Base-by-base conservation (phyloP, 371 early-diverging fungal genomes). In the Rhizomucor pusillus region DNA sequence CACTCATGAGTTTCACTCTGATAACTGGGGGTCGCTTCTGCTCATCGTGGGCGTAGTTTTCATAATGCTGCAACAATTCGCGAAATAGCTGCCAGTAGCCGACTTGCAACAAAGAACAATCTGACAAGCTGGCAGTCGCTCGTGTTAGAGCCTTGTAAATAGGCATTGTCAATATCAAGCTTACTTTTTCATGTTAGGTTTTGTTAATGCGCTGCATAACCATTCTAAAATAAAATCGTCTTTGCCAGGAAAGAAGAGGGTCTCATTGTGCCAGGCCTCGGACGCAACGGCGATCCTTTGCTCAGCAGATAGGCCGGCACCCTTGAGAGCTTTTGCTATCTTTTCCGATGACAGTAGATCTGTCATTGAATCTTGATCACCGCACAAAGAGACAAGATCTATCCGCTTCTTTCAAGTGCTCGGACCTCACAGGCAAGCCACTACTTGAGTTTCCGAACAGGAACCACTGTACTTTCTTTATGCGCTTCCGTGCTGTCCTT, bases 271-370 rank as follows among this genome's bases (percentile, higher is more conserved):
- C 77, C 77, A 77, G 6, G 74, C 72, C 37, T 67, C 62, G 0
- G 49, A 43, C 3, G 77, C 77, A 1, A 56, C 65, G 10, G 59
- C 56, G 25, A 77, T 69, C 43, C 69, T 67, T 41, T 71, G 49
- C 24, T 64, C 59, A 7, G 64, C 41, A 1, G 64, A 59, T 43
- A 69, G 56, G 2, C 77, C 74, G 40, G 70, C 69, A 34, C 77
- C 77, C 36, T 77, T 77, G 5, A 77, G 55, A 1, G 74, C 69
- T 51, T 80, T 69, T 43, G 86, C 89, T 23, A 71, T 79, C 63
- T 81, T 72, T 56, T 84, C 73, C 35, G 89, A 76, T 24, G 79
- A 71, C 47, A 57, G 18, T 51, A 68, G 63, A 59, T 77, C 71
- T 56, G 74, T 72, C 77, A 84, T 85, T 47, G n/a, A n/a, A n/a